phyloP scores from a whole-genome alignment of 106 monocot genomes.

The Chionographis japonica region DNA sequence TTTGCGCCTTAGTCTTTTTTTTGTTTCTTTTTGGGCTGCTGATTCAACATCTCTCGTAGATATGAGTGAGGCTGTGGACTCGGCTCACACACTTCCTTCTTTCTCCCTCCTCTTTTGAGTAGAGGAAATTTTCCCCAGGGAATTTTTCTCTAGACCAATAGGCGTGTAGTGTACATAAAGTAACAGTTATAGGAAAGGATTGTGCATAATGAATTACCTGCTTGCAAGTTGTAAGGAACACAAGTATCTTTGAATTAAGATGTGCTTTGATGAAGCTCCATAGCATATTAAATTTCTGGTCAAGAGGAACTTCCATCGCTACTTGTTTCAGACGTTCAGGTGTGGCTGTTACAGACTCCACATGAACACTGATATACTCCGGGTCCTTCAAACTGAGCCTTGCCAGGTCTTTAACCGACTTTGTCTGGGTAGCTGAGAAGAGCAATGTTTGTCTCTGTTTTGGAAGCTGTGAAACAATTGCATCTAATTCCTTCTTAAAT shows the following conservation, averaged over 20 bases:
- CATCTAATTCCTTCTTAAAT: conserved; percentile 73
- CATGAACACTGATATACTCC: conserved; percentile 95
- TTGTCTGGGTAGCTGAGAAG: conserved; percentile 96
- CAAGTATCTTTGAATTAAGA: conserved; percentile 79
- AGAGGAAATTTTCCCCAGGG: too few species aligned
- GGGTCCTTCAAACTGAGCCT: conserved; percentile 93
- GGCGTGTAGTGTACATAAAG: too few species aligned
- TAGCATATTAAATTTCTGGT: conserved; percentile 79
- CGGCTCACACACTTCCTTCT: too few species aligned
- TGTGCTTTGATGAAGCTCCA: conserved; percentile 93
- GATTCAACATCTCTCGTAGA: too few species aligned
- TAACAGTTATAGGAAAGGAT: too few species aligned
- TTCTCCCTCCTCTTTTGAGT: too few species aligned
- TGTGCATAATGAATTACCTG: conserved; percentile 50
- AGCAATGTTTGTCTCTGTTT: conserved; percentile 79
- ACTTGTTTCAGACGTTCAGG: conserved; percentile 74
- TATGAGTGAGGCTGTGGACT: too few species aligned
- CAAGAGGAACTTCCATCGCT: conserved; percentile 80
- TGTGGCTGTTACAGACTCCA: conserved; percentile 74
- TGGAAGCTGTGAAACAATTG: conserved; percentile 81
- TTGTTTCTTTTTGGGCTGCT: too few species aligned
- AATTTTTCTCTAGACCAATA: too few species aligned
- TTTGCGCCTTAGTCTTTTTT: too few species aligned
- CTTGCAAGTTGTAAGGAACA: conserved; percentile 85
- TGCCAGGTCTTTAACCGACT: conserved; percentile 94